Base-by-base conservation (phyloP, 139 green algal species). In the Desmodesmus armatus region DNA sequence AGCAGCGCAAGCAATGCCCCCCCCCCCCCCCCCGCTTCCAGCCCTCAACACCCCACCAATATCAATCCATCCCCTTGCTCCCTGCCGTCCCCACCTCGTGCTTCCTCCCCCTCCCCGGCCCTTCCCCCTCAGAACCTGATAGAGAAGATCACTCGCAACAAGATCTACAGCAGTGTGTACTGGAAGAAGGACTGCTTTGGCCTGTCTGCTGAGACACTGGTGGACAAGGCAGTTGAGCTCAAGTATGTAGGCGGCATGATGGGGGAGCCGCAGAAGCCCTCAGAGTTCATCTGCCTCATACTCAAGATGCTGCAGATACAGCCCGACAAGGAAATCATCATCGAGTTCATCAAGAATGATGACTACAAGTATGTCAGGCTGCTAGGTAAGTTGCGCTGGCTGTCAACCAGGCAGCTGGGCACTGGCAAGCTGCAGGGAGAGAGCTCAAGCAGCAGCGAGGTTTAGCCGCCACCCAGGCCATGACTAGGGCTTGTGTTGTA, bases 171-270 rank as follows among this genome's bases (percentile, higher is more conserved):
- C 41, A 94, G 90, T 3, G 83, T 93, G 0, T 99, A 98, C 88
- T 99, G 98, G 98, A 99, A 99, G 86, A 95, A 99, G 87, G 87
- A 98, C 47, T 99, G 98, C 91, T 99, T 99, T 86, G 98, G 93
- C 3, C 89, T 99, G 78, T 96, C 91, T 44, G 97, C 97, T 5
- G 97, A 99, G 83, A 89, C 88, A 3, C 67, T 99, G n/a, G 94
- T 99, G 19, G 97, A 99, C 82, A 97, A 98, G 63, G 97, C 95
- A 27, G 95, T 99, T 43, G 91, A 96, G 23, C 91, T 99, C 19
- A 93, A 94, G 23, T 86, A 90, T 41, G 90, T 95, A 13, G 93
- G 90, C 25, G 97, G 97, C 74, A 99, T 96, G 62, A 96, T 91
- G 72, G 97, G 96, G 23, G 96, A 97, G 39, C 91, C 92, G 23